Conservation (phyloP, 371 early-diverging fungal genomes). For the Apophysomyces trapeziformis region DNA sequence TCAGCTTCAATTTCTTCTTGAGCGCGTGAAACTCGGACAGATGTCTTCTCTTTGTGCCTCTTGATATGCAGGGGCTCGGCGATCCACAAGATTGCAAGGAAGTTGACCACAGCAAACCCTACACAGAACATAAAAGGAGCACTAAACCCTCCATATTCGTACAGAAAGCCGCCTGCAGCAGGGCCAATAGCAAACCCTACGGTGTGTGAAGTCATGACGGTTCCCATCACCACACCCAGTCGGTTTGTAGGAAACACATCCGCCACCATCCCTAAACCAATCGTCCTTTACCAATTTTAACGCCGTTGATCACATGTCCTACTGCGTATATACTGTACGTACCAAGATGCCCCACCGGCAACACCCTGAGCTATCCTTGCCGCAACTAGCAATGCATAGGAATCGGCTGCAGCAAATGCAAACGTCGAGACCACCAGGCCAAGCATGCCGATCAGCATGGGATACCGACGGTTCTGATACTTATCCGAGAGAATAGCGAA, state of each 20-base stretch:
- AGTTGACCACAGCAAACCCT: slow-evolving; percentile 67
- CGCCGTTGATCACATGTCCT: not conserved
- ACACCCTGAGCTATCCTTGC: slow-evolving; percentile 83
- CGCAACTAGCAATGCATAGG: slow-evolving; percentile 69
- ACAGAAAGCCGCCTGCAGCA: slow-evolving; percentile 76
- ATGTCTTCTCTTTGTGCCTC: slow-evolving; percentile 15
- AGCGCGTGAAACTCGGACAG: slow-evolving; percentile 28
- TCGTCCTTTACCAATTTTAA: slow-evolving; percentile 45
- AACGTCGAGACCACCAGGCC: slow-evolving; percentile 70
- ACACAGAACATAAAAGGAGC: slow-evolving; percentile 81
- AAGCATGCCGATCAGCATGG: slow-evolving; percentile 79
- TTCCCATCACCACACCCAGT: slow-evolving; percentile 80
- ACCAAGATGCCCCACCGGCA: slow-evolving; percentile 82
- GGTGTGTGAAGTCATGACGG: slow-evolving; percentile 72
- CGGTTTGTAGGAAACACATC: slow-evolving; percentile 75
- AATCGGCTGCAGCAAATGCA: slow-evolving; percentile 69
- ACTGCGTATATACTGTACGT: not conserved
- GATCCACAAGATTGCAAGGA: slow-evolving; percentile 67
- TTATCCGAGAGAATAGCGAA: slow-evolving; percentile 81
- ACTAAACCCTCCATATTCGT: slow-evolving; percentile 64
- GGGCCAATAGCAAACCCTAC: slow-evolving; percentile 82
- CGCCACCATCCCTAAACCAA: slow-evolving; percentile 78
- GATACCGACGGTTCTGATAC: slow-evolving; percentile 70
- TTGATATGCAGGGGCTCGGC: slow-evolving; percentile 55
- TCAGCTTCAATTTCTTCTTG: slow-evolving; percentile 28